These are phyloP conservation scores for Wallacemonas collosoma DNA, from an alignment of 208 protist species.

Conservation along the genomic window DNA sequence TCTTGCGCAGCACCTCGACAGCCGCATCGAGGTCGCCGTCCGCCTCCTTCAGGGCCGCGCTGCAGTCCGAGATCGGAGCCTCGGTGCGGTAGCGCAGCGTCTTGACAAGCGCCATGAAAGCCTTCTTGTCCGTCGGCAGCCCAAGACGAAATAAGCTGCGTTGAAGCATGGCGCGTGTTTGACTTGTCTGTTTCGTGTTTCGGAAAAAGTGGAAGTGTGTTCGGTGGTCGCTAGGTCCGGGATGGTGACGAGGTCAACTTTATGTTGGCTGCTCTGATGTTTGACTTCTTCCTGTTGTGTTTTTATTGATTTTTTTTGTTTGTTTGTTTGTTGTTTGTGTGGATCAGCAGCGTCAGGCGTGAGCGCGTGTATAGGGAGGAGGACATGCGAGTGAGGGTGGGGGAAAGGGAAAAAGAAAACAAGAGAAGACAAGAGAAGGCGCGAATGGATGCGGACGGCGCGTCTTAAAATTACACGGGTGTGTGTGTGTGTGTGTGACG, in stretches of 20 bases:
- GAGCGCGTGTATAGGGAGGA: no score
- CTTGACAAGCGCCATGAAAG: slow-evolving; percentile 87
- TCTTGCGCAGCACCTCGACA: slow-evolving; percentile 74
- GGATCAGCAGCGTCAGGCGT: no score
- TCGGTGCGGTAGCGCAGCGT: slow-evolving; percentile 88
- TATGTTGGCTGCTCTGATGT: not conserved
- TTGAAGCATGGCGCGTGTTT: slow-evolving; percentile 44
- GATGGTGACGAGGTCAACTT: no score
- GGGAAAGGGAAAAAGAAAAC: no score
- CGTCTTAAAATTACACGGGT: no score
- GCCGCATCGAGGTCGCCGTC: slow-evolving; percentile 75
- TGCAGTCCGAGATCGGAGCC: slow-evolving; percentile 89
- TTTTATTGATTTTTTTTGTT: slow-evolving; percentile 1
- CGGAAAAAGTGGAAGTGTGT: no score
- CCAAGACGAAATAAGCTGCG: slow-evolving; percentile 29
- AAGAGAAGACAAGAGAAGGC: no score
- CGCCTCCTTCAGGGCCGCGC: slow-evolving; percentile 78
- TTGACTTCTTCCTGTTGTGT: not conserved
- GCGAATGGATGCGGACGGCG: no score
- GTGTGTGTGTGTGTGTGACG: no score
- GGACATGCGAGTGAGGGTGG: no score
- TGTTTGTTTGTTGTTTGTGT: not conserved
- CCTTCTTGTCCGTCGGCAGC: slow-evolving; percentile 56
- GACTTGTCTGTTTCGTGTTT: not conserved
- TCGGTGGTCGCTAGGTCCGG: no score